Base-by-base conservation (phyloP, 352 stramenopile species). In the Pseudoperonospora humuli region DNA sequence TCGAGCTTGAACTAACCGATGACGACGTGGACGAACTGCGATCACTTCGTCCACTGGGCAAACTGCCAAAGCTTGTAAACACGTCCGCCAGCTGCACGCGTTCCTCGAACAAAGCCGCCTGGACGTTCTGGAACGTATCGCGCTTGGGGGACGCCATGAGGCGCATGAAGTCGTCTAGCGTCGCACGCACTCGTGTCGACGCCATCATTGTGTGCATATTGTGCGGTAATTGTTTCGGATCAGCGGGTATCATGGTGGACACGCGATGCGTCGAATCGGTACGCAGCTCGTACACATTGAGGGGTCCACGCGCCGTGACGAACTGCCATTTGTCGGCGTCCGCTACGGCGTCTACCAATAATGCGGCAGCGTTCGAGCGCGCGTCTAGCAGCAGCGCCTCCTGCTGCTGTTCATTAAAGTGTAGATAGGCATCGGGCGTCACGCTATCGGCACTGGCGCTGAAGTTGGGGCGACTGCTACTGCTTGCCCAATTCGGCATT, bases 301-400 rank as follows among this genome's bases (percentile, higher is more conserved):
- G 54, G 14, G 51, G 27, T 2, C 49, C 55, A 13, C 47, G 61
- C 14, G 61, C 36, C 0, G 64, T 68, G 19, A 79, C 58, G 39
- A 79, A 83, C 28, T 71, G 64, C 74, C 74, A 86, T 54, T 86
- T 86, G 49, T 75, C 60, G 5, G 64, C 52, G 59, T 80, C 70
- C 32, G 64, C 67, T 21, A 83, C 61, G 21, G 70, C 60, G 51
- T 86, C 70, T 38, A 84, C 61, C 18, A 84, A 51, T 15, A 86
- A 54, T 18, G 64, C 68, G 7, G 74, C 69, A 15, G 74, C 71
- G 17, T 82, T 76, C 18, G 58, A 55, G 13, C 74, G 70, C 24
- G 66, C 68, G 20, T 82, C 63, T 17, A 54, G 39, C 3, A 86
- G 38, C 11, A 84, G 57, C 15, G 57, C 59, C 24, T 70, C 58